Evolutionary conservation across 2,329 filamentous ascomycete species (phyloP).

Genomic region (Polytolypa hystricis): DNA sequence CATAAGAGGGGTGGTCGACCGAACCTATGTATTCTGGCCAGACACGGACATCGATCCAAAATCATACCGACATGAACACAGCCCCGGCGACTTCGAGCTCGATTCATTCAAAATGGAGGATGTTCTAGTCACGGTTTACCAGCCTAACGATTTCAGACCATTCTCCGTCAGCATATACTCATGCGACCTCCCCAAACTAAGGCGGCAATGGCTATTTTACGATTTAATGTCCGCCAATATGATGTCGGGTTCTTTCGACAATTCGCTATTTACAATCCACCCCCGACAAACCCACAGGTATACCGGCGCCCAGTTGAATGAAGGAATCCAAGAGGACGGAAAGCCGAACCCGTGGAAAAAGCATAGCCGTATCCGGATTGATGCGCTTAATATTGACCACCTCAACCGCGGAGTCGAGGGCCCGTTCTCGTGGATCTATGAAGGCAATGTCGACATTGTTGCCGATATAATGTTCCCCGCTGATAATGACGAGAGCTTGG

Average conservation of each 20-base stretch:
- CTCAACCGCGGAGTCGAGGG: conserved; percentile 87
- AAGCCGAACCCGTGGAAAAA: conserved; percentile 81
- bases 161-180: conserved; percentile 94
- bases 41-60: conserved; percentile 63
- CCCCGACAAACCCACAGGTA: conserved; percentile 80
- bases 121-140: conserved; percentile 79
- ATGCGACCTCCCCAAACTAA: conserved; percentile 80
- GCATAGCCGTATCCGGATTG: conserved; percentile 82
- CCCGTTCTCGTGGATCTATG: conserved; percentile 94
- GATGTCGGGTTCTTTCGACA: conserved; percentile 91
- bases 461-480: conserved; percentile 90
- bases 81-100: conserved; percentile 90
- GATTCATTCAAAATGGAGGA: conserved; percentile 96
- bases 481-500: conserved; percentile 77
- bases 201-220: conserved; percentile 96
- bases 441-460: conserved; percentile 93
- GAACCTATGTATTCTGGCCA: conserved; percentile 68
- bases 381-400: conserved; percentile 89
- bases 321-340: conserved; percentile 47
- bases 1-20: conserved; percentile 81
- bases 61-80: conserved; percentile 76
- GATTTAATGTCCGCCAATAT: conserved; percentile 92
- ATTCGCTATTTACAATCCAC: conserved; percentile 94
- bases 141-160: conserved; percentile 82
- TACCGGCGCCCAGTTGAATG: conserved; percentile 50